Percentiles rank a stretch among this genome's conserved stretches.
Conservation (phyloP, 139 green algal species). For the Micractinium sp. region DNA sequence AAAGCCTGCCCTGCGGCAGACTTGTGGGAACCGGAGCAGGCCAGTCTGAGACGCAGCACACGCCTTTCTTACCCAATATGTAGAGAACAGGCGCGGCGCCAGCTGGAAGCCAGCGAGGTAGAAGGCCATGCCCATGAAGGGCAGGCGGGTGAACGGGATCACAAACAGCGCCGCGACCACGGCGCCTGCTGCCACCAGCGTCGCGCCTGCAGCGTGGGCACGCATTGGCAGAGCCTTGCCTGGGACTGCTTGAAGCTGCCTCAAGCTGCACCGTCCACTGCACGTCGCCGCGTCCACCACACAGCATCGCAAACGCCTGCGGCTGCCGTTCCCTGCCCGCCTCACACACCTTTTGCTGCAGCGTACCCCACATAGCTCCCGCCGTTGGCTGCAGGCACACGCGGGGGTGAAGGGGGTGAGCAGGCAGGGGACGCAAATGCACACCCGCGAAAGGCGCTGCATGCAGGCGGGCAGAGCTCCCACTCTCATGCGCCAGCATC, state of each 20-base stretch:
- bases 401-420: too few relatives aligned
- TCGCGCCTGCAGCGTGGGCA: conserved; percentile 1
- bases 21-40: background rate
- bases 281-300: too few relatives aligned
- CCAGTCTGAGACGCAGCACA: background rate
- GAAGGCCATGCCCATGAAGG: background rate
- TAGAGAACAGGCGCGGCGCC: background rate
- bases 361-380: background rate
- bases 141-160: background rate
- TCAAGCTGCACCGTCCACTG: too few relatives aligned
- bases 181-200: background rate
- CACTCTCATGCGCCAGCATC: too few relatives aligned
- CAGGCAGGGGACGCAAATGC: too few relatives aligned
- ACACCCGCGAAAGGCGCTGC: too few relatives aligned
- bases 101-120: background rate
- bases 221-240: too few relatives aligned
- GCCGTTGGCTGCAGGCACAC: conserved; percentile 2
- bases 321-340: too few relatives aligned
- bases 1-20: background rate
- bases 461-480: too few relatives aligned
- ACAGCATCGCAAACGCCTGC: too few relatives aligned
- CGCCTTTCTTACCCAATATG: conserved; percentile 5
- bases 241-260: too few relatives aligned
- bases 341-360: background rate
- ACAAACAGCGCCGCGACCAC: background rate